A percentile compares a stretch with the other conserved stretches of the same genome.
Conservation (phyloP, 441 rosid genomes). For the Populus trichocarpa region DNA sequence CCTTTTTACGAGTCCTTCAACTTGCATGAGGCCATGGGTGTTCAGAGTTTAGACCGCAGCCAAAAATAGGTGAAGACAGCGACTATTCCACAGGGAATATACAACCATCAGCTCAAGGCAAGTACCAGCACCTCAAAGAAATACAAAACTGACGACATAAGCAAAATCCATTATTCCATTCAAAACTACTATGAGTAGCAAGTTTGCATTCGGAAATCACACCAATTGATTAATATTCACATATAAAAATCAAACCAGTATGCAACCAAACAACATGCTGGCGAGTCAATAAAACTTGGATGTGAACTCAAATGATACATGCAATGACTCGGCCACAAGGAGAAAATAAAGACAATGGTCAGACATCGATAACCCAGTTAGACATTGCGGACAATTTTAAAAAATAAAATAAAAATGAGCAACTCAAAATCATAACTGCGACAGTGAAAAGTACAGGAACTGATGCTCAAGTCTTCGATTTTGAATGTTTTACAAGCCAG, state of each 20-base stretch:
- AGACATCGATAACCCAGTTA: constrained; percentile 16
- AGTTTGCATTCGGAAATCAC: constrained; percentile 21
- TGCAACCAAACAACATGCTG: constrained; percentile 12
- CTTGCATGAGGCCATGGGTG: not conserved
- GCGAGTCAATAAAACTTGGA: constrained; percentile 9
- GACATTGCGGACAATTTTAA: constrained; percentile 11
- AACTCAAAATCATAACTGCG: constrained; percentile 1
- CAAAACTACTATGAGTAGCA: constrained; percentile 19
- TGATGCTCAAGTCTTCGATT: constrained; percentile 46
- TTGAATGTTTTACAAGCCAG: constrained; percentile 96
- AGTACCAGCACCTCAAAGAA: not conserved
- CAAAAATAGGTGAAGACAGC: not conserved
- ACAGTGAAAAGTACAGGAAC: not conserved
- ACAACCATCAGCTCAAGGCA: not conserved
- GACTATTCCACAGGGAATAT: not conserved
- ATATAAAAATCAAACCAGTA: constrained; percentile 28
- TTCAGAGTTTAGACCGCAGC: not conserved
- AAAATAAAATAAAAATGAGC: not conserved
- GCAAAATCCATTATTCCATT: constrained; percentile 14
- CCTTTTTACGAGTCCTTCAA: not conserved
- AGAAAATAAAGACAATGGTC: constrained; percentile 15
- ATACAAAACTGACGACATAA: not conserved
- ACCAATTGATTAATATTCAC: constrained; percentile 21
- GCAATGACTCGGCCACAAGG: constrained; percentile 8
- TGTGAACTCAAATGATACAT: constrained; percentile 11